These are phyloP conservation scores for Pseudocercospora crystallina DNA, from an alignment of 2,329 filamentous ascomycete genomes.

Conservation along the genomic window DNA sequence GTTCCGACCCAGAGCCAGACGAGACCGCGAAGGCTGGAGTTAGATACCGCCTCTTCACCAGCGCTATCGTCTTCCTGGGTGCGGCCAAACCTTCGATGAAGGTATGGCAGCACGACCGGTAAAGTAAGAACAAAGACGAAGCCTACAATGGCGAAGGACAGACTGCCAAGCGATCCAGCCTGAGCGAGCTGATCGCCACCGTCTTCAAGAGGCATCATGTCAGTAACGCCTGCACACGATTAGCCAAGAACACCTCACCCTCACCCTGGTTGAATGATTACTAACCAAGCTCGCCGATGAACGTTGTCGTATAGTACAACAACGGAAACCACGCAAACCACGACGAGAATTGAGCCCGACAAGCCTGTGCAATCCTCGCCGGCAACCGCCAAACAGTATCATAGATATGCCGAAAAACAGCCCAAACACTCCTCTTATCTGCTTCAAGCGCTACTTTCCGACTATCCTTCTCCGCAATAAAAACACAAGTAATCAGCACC, in stretches of 20 bases:
- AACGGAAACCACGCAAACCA: slow-evolving; percentile 27
- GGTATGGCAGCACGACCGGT: slow-evolving; percentile 9
- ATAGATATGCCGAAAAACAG: slow-evolving; percentile 16
- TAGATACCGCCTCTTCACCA: no score
- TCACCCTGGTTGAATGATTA: not conserved
- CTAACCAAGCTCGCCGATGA: slow-evolving; percentile 25
- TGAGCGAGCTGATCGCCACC: slow-evolving; percentile 19
- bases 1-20: slow-evolving; percentile 20
- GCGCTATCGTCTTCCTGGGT: not conserved
- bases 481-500: slow-evolving; percentile 17
- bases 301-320: slow-evolving; percentile 24
- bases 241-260: not conserved
- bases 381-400: slow-evolving; percentile 12
- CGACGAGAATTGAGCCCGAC: slow-evolving; percentile 16
- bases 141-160: slow-evolving; percentile 22
- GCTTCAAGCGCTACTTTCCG: slow-evolving; percentile 1
- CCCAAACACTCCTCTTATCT: not conserved
- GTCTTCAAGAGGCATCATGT: not conserved
- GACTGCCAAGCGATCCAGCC: slow-evolving; percentile 19
- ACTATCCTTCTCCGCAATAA: slow-evolving; percentile 19
- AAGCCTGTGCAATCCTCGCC: slow-evolving; percentile 17
- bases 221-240: slow-evolving; percentile 5
- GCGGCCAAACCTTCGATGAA: not conserved
- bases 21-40: slow-evolving; percentile 5
- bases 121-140: slow-evolving; percentile 20